Base-by-base conservation (phyloP, 306 rosid species). In the Trichosanthes cucumerina region DNA sequence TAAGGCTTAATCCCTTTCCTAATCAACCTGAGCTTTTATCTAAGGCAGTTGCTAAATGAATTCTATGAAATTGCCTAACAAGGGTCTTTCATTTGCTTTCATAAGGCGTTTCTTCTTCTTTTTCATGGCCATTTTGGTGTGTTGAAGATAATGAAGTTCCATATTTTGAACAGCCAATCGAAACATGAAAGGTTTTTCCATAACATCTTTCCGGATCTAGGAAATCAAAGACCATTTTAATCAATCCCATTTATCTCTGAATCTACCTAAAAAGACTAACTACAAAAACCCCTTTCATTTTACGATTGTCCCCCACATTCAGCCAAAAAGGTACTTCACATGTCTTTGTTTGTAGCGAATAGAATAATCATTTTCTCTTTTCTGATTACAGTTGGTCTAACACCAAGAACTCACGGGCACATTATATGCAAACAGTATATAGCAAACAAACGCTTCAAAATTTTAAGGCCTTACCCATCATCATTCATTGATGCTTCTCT, bases 271-370 rank as follows among this genome's bases (percentile, higher is more conserved):
- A 84, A 80, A 65, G 75, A 59, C 64, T 19, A 26, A 7, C 59
- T 6, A 19, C 72, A 18, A 52, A 68, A 70, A 54, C 28, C 77
- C 66, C 7, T 39, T 65, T 77, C 60, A 12, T 77, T 80, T 41
- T 36, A 46, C 69, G 41, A 34, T 62, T 60, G 5, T 16, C 44
- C 68, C 49, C 71, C 81, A 79, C 74, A 85, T 83, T 63, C 80
- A 34, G 84, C 86, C 88, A 85, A 81, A 75, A 81, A 65, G 79
- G 65, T 54, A 70, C 88, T 77, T 89, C 93, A 91, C 93, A 89
- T 89, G 96, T 82, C 85, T 89, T 88, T 91, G 96, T 91, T 84
- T 88, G 81, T 89, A 87, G 85, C 81, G 88, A 86, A 85, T 73
- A 76, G 76, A 84, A 71, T 64, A 86, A 85, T 69, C 80, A 79